Evolutionary conservation across 352 stramenopile genomes (phyloP).

Genomic region (Globisporangium rhizosaccharum): DNA sequence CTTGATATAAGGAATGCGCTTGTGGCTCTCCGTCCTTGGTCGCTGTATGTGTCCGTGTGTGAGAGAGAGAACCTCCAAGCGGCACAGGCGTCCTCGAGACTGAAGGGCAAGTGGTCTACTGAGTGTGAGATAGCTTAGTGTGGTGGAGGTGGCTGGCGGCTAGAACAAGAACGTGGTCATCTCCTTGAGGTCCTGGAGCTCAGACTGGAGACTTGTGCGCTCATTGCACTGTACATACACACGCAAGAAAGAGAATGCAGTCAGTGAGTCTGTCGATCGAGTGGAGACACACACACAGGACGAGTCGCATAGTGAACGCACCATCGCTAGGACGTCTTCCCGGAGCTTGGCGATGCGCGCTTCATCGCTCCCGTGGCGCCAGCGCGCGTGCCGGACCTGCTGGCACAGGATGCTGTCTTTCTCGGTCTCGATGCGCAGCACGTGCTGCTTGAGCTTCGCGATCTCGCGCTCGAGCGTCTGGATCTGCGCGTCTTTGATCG

Average conservation of each 20-base stretch:
- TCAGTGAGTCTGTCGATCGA: neutral
- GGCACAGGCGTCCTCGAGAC: neutral
- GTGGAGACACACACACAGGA: slow-evolving; percentile 3
- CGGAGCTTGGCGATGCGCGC: slow-evolving; percentile 45
- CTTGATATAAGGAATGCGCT: neutral
- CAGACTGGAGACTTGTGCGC: slow-evolving; percentile 42
- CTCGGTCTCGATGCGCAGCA: slow-evolving; percentile 39
- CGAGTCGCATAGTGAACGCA: slow-evolving; percentile 14
- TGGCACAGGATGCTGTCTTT: slow-evolving; percentile 57
- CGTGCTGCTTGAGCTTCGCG: slow-evolving; percentile 31
- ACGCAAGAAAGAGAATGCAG: slow-evolving; percentile 4
- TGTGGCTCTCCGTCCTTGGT: neutral
- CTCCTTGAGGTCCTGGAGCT: slow-evolving; percentile 53
- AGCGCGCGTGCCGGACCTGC: slow-evolving; percentile 36
- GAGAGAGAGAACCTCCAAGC: neutral
- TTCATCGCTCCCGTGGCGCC: slow-evolving; percentile 40
- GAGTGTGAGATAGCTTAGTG: neutral
- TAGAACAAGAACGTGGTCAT: slow-evolving; percentile 41
- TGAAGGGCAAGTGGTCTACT: neutral
- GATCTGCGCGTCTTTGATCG: slow-evolving; percentile 53
- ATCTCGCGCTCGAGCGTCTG: slow-evolving; percentile 55
- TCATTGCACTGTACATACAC: slow-evolving; percentile 39
- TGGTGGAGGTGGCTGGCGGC: neutral
- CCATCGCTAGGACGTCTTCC: slow-evolving; percentile 49
- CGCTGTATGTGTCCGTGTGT: neutral